Evolutionary conservation across 1,139 yeast species (phyloP), one percentile per base, ranked within the genome.

Genomic region (Geotrichum reessii): DNA sequence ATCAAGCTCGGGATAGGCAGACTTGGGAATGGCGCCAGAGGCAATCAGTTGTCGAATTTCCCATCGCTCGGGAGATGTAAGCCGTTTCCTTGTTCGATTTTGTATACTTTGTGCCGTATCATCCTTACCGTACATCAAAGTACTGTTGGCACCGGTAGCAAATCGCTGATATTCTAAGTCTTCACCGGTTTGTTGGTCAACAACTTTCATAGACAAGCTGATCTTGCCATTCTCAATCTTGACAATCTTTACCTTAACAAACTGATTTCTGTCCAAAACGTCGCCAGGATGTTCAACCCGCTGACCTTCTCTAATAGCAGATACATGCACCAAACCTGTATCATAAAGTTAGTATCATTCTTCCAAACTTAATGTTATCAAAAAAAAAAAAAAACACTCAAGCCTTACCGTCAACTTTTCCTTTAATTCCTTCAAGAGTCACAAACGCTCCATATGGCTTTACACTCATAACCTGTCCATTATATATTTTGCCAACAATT

Each of bases 21-120:
- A 79, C 0, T 86, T 82, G 1, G 84, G 78, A 0, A 83, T 82
- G 0, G 82, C 93, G 1, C 96, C 96, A 2, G 95, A 83, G 0
- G 95, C 87, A 42, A 87, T 85, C 40, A 89, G 75, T 67, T 92
- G 97, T 40, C 88, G 77, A 56, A 89, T 79, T 67, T 92, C 97
- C 96, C 97, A 92, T 59, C 92, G 74, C 70, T 92, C 98, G 0
- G 96, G 95, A 0, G 95, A 86, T 0, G 95, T 85, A 46, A 86
- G 71, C 55, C 89, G 74, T 65, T 84, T 77, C 59, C 76, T 71
- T 1, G 54, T 11, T 22, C 48, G 42, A 8, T 27, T 21, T 4
- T n/a, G 28, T 19, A 11, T 48, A 17, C 22, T 51, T 21, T 24
- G 46, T 44, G 44, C 50, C 25, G 25, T 51, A 9, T 37, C 58